Evolutionary conservation across 129 eudicot genomes (phyloP).

Genomic region (Smallanthus sonchifolius): DNA sequence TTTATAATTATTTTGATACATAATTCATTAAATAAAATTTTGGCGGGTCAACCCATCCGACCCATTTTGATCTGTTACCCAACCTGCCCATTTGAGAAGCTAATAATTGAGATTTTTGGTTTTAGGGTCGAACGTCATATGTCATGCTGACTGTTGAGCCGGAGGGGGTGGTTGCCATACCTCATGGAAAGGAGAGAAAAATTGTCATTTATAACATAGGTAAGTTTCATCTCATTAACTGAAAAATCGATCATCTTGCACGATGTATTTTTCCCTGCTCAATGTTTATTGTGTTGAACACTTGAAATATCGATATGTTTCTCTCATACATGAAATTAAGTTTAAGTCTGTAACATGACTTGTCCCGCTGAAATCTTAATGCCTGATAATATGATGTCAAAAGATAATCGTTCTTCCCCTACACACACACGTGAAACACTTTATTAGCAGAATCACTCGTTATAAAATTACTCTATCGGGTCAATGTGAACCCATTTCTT

Average conservation of each 20-base stretch:
- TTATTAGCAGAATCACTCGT: background rate
- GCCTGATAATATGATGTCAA: too few relatives aligned
- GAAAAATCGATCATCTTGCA: background rate
- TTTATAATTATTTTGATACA: background rate
- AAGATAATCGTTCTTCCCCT: background rate
- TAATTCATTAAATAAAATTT: background rate
- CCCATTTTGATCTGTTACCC: background rate
- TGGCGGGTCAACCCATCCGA: background rate
- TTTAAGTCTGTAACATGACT: too few relatives aligned
- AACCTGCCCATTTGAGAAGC: background rate
- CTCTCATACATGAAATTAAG: background rate
- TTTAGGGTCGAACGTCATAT: slow-evolving; percentile 42
- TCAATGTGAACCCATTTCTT: background rate
- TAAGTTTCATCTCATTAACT: slow-evolving; percentile 27
- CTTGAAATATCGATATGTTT: background rate
- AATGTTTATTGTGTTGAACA: background rate
- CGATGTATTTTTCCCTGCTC: background rate
- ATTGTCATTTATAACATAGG: slow-evolving; percentile 71
- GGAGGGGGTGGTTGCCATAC: slow-evolving; percentile 84
- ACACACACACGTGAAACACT: background rate
- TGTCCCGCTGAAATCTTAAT: too few relatives aligned
- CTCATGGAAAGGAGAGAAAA: slow-evolving; percentile 59
- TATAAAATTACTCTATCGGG: background rate
- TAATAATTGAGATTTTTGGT: slow-evolving; percentile 8
- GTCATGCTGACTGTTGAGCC: slow-evolving; percentile 70